Percentiles rank a stretch among this genome's conserved stretches.
phyloP scores from a whole-genome alignment of 1,284 basidiomycete genomes.

The Rhizoctonia solani region DNA sequence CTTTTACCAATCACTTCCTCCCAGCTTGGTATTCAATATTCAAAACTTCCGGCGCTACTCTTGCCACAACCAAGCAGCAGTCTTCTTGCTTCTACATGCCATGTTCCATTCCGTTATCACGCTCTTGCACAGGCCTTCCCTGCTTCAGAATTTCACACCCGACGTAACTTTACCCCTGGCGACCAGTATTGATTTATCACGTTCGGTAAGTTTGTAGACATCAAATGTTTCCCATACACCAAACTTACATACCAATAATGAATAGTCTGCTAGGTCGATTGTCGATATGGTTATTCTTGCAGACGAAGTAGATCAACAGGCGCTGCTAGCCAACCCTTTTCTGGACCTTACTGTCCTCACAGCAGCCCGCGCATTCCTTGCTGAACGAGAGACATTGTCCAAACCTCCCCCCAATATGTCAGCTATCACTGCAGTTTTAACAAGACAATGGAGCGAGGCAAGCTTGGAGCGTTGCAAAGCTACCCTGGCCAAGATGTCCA shows the following conservation, averaged over 20 bases:
- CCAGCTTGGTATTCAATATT: slow-evolving; percentile 39
- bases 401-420: slow-evolving; percentile 37
- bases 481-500: slow-evolving; percentile 38
- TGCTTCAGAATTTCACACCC: slow-evolving; percentile 39
- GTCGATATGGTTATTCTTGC: slow-evolving; percentile 40
- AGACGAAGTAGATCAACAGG: slow-evolving; percentile 38
- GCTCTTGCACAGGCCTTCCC: slow-evolving; percentile 38
- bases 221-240: background rate
- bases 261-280: slow-evolving; percentile 39
- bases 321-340: slow-evolving; percentile 40
- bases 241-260: background rate
- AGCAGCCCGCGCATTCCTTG: slow-evolving; percentile 39
- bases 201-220: slow-evolving; percentile 36
- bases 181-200: slow-evolving; percentile 39
- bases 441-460: slow-evolving; percentile 39
- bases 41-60: slow-evolving; percentile 40
- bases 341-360: slow-evolving; percentile 39
- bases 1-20: slow-evolving; percentile 39
- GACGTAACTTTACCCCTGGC: slow-evolving; percentile 38
- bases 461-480: slow-evolving; percentile 38
- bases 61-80: slow-evolving; percentile 38
- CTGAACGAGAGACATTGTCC: slow-evolving; percentile 37
- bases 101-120: slow-evolving; percentile 41
- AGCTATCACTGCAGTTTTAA: slow-evolving; percentile 36
- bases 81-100: slow-evolving; percentile 39